Base-by-base conservation (phyloP, 2,329 filamentous ascomycete species). In the Hymenoscyphus albidus region DNA sequence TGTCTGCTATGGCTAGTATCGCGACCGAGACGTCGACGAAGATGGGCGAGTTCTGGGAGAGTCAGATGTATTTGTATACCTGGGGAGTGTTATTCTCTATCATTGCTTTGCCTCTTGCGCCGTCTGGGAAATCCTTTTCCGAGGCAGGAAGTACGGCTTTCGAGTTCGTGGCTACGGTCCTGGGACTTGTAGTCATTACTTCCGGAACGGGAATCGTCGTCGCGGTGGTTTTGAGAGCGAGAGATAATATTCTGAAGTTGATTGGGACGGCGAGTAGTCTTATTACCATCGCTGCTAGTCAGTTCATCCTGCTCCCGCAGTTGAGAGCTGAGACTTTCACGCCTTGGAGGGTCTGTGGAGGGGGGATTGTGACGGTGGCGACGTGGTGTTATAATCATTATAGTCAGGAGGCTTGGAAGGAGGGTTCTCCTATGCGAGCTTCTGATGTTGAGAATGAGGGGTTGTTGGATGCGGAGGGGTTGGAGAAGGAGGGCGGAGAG, bases 351-450 rank as follows among this genome's bases (percentile, higher is more conserved):
- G 59, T 69, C 14, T 64, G 59, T 12, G 70, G 70, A 6, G 69
- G 69, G 5, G 64, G 67, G 27, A 59, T 69, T 16, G 69, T 71
- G 27, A 55, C 61, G 7, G 10, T 67, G 10, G 62, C 62, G 13
- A 70, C 68, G 1, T 68, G 66, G 62, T 68, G 59, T 31, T 71
- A 71, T n/a, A 70, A 70, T 44, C 56, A 68, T 59, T 71, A 68
- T 16, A 70, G 64, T 18, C 64, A 69, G 54, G 32, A 61, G 38
- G 40, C 56, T 1, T 65, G 62, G 67, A 18, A 22, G 38, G n/a
- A 58, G 44, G 14, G 6, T 10, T 56, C 2, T 22, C 18, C 32
- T 5, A 18, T 14, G 16, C 2, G 18, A 16, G 63, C n/a, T 14
- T 51, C n/a, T 32, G 35, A 35, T 58, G 6, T 58, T n/a, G 59